Base-by-base conservation (phyloP, 345 rosid genomes). In the Psidium guajava region DNA sequence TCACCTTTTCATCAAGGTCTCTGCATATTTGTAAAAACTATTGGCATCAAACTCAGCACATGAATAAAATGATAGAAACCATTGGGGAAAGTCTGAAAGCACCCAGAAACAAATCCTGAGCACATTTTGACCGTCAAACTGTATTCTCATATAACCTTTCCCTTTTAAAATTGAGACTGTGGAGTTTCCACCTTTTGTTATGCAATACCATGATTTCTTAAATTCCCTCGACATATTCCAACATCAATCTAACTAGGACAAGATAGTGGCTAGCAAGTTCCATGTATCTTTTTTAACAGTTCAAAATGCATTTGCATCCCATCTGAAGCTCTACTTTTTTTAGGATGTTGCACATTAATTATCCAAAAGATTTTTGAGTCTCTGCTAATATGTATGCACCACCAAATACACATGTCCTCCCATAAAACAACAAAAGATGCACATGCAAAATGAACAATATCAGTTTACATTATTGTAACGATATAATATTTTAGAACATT, bases 1-100 rank as follows among this genome's bases (percentile, higher is more conserved):
- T 93, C 95, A 94, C 92, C 86, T 88, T 90, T 85, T 94, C 98
- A 86, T 94, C 94, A 56, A 95, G 90, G 82, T 95, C 94, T 85
- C 99, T 97, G 95, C 82, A 57, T 14, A 86, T 69, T 47, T n/a
- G 24, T 27, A 80, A 36, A 53, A 36, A 54, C 10, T 84, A 25
- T 18, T 50, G 32, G 21, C 52, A 81, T 44, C 5, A 47, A 32
- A 11, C 77, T 77, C 73, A 27, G 36, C 83, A 74, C 86, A 40
- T 21, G 82, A 57, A 61, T 53, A 81, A 50, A 28, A 52, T 14
- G 77, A 51, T 49, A 82, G 52, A 16, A 69, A 32, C 14, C 3
- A 84, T 7, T 47, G 56, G 59, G 28, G 44, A 86, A 28, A 28
- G 54, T 8, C 64, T 40, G 21, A 58, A 64, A 58, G 44, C 57